Conservation (phyloP, 108 stramenopile genomes). For the Cyclotella atomus region DNA sequence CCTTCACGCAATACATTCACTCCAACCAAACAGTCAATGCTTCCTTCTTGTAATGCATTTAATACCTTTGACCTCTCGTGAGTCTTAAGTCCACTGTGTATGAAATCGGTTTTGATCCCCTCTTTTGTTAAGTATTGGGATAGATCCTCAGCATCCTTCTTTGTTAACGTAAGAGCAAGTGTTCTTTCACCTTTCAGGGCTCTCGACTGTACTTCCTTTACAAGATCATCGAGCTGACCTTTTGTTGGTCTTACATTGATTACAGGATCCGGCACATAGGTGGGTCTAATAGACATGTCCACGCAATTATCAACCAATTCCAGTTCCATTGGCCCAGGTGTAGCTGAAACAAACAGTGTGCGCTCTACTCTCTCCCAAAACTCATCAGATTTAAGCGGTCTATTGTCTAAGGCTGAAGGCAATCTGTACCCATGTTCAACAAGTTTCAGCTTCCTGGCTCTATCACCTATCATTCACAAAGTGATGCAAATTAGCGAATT, state of each 20-base stretch:
- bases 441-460: constrained; percentile 63
- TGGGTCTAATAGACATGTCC: constrained; percentile 82
- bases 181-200: constrained; percentile 49
- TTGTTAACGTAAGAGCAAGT: constrained; percentile 72
- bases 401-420: constrained; percentile 82
- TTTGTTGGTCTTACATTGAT: constrained; percentile 61
- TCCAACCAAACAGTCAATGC: constrained; percentile 79
- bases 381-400: constrained; percentile 70
- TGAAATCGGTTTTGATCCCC: constrained; percentile 58
- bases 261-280: constrained; percentile 72
- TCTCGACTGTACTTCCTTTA: constrained; percentile 51
- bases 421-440: constrained; percentile 84
- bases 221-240: constrained; percentile 53
- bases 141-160: constrained; percentile 81
- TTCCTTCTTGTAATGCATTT: constrained; percentile 59
- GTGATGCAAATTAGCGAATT: too few relatives aligned
- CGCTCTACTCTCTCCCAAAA: constrained; percentile 72
- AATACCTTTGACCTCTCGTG: constrained; percentile 66
- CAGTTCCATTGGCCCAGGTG: constrained; percentile 63
- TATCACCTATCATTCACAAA: too few relatives aligned
- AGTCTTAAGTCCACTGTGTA: constrained; percentile 78
- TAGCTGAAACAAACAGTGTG: constrained; percentile 77
- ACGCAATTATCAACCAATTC: constrained; percentile 40
- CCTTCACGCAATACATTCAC: constrained; percentile 84
- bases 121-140: constrained; percentile 56